Evolutionary conservation across 2,329 filamentous ascomycete species (phyloP).

Genomic region (Aspergillus oerlinghausenensis): DNA sequence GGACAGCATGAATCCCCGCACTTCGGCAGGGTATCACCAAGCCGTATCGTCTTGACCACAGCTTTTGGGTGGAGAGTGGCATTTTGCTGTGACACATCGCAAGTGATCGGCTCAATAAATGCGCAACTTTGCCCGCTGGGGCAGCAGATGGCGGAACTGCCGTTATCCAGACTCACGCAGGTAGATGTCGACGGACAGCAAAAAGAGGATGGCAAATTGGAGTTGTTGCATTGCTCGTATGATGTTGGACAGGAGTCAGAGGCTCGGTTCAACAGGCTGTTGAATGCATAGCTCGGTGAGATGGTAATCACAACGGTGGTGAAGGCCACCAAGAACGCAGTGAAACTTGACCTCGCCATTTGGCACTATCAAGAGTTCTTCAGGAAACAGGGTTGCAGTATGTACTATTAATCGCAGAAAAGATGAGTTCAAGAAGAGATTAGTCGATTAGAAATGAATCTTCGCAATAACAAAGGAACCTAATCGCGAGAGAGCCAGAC

Average conservation of each 20-base stretch:
- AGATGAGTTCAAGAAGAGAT: background rate
- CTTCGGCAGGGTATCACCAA: conserved; percentile 36
- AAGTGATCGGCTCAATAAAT: conserved; percentile 40
- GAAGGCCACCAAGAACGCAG: conserved; percentile 18
- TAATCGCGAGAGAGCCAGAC: background rate
- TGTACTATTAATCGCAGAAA: background rate
- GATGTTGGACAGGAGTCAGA: conserved; percentile 28
- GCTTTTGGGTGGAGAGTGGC: conserved; percentile 33
- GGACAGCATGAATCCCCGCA: conserved; percentile 45
- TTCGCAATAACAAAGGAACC: background rate
- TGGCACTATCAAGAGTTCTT: background rate
- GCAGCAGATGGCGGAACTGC: conserved; percentile 44
- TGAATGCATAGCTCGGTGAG: conserved; percentile 16
- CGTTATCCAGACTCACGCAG: conserved; percentile 41
- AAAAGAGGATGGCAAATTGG: conserved; percentile 38
- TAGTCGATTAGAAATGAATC: background rate
- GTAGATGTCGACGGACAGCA: conserved; percentile 39
- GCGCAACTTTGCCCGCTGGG: conserved; percentile 39
- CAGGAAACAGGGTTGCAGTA: conserved; percentile 1
- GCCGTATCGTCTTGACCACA: conserved; percentile 39
- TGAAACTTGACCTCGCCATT: conserved; percentile 16
- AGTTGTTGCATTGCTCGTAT: conserved; percentile 33
- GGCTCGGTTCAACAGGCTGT: conserved; percentile 18
- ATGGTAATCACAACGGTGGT: conserved; percentile 18
- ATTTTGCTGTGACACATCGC: conserved; percentile 41